Evolutionary conservation across 371 early-diverging fungal genomes (phyloP), one percentile per base, ranked within the genome.

Genomic region (Rhizoclosmatium hyalinum): DNA sequence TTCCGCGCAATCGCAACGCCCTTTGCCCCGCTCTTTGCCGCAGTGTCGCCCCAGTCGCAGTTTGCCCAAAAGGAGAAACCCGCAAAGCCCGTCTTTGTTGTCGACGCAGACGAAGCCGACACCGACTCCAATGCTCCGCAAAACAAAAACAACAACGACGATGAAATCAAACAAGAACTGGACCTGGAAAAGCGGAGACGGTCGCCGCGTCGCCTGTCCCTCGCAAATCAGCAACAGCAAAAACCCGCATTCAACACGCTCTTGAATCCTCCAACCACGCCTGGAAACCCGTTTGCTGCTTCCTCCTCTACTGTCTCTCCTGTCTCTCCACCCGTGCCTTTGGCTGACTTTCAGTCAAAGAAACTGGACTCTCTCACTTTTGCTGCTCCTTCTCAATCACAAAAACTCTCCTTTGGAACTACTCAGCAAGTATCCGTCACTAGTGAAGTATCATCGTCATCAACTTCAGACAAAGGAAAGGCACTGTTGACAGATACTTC

Each of bases 1-100:
- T 64, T 64, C n/a, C 65, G 44, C 32, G 65, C 42, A 8, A 24
- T 64, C 8, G 12, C 65, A 4, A 64, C 65, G n/a, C 65, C 65
- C 43, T 5, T 61, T 61, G 12, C 61, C 42, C 42, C n/a, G 17
- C 44, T 64, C 32, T 32, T 32, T 32, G 32, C 32, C 32, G 32
- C 32, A 32, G 32, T 32, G 1, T 32, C 32, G 32, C 32, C 32
- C 32, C 32, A 32, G 32, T 32, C 32, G 32, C 32, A 32, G 32
- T 32, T 32, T 50, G 50, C 50, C 17, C 50, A 17, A 17, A 6
- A 17, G 6, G 12, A 50, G 6, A 6, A 50, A 50, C 12, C 50
- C 50, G 50, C 50, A 50, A 64, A 64, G 14, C 17, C 60, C 60
- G 39, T 19, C 39, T 6, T 32, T 19, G 60, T 19, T n/a, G 21